Percentiles rank a stretch among this genome's conserved stretches.
Evolutionary conservation across 306 rosid species (phyloP).

Genomic region (Lathyrus oleraceus): DNA sequence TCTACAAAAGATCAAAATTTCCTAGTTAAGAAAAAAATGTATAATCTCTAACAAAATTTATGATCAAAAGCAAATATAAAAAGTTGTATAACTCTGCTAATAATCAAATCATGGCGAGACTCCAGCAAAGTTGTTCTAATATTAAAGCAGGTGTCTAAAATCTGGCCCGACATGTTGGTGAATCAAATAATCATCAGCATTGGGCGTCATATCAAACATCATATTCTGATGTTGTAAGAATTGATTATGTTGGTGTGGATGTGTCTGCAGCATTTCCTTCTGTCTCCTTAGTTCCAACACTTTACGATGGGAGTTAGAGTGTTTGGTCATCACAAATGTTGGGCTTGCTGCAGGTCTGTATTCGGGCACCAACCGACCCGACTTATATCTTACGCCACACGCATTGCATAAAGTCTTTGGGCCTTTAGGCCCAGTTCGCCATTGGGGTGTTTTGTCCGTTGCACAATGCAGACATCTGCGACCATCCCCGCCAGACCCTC

Average conservation of each 20-base stretch:
- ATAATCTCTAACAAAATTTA: constrained; percentile 13
- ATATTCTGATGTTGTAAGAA: constrained; percentile 46
- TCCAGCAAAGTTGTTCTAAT: constrained; percentile 34
- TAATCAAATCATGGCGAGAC: constrained; percentile 19
- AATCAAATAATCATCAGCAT: constrained; percentile 70
- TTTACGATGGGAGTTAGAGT: constrained; percentile 88
- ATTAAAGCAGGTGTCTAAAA: constrained; percentile 64
- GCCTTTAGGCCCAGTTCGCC: constrained; percentile 85
- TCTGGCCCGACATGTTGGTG: constrained; percentile 70
- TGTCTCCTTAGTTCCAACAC: constrained; percentile 88
- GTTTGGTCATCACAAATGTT: constrained; percentile 70
- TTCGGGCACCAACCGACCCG: constrained; percentile 80
- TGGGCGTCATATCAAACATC: constrained; percentile 55
- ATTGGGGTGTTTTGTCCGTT: constrained; percentile 82
- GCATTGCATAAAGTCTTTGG: constrained; percentile 81
- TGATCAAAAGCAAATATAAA: not conserved
- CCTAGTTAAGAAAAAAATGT: not conserved
- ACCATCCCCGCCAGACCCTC: constrained; percentile 41
- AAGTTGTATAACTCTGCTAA: constrained; percentile 22
- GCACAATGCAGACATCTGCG: constrained; percentile 76
- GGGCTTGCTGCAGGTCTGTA: constrained; percentile 90
- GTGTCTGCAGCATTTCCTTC: constrained; percentile 55
- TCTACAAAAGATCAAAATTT: not conserved
- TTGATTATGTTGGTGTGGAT: constrained; percentile 43
- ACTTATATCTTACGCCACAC: constrained; percentile 77